Conservation (phyloP, 306 rosid species). For the Gastrolobium bilobum region DNA sequence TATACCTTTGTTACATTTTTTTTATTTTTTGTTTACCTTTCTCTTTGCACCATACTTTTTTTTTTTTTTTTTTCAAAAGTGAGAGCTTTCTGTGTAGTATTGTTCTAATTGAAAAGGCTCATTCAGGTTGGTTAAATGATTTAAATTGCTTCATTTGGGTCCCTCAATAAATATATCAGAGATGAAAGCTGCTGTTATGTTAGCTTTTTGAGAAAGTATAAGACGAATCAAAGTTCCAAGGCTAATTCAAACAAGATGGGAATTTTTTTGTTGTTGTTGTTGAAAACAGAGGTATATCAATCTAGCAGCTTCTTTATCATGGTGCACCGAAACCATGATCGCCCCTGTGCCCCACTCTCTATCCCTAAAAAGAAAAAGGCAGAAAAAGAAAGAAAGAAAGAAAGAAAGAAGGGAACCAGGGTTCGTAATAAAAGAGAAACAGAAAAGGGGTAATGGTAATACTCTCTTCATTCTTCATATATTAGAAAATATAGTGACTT, state of each 20-base stretch:
- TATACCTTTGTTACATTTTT: not conserved
- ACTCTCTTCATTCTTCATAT: not conserved
- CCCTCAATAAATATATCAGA: slow-evolving; percentile 3
- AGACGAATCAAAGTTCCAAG: slow-evolving; percentile 37
- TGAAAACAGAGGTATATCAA: not conserved
- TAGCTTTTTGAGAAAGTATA: slow-evolving; percentile 40
- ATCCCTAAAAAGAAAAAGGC: too few relatives aligned
- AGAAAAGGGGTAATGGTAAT: not conserved
- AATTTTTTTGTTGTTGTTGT: too few relatives aligned
- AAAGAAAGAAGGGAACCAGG: too few relatives aligned
- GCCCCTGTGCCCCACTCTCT: too few relatives aligned
- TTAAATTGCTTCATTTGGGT: slow-evolving; percentile 13
- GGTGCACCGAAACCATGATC: too few relatives aligned
- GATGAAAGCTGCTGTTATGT: slow-evolving; percentile 35
- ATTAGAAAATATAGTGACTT: not conserved
- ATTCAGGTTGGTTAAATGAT: slow-evolving; percentile 33
- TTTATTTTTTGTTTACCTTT: not conserved
- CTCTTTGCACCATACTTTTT: slow-evolving; percentile 24
- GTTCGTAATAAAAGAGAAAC: too few relatives aligned
- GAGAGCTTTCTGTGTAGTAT: slow-evolving; percentile 33
- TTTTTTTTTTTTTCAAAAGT: slow-evolving; percentile 6
- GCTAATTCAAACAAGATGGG: not conserved
- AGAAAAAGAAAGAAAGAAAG: too few relatives aligned
- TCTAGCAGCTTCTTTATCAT: too few relatives aligned
- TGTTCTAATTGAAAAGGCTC: slow-evolving; percentile 40